These are phyloP conservation scores for Colletotrichum chrysophilum DNA, from an alignment of 2,329 filamentous ascomycete genomes.

Conservation along the genomic window DNA sequence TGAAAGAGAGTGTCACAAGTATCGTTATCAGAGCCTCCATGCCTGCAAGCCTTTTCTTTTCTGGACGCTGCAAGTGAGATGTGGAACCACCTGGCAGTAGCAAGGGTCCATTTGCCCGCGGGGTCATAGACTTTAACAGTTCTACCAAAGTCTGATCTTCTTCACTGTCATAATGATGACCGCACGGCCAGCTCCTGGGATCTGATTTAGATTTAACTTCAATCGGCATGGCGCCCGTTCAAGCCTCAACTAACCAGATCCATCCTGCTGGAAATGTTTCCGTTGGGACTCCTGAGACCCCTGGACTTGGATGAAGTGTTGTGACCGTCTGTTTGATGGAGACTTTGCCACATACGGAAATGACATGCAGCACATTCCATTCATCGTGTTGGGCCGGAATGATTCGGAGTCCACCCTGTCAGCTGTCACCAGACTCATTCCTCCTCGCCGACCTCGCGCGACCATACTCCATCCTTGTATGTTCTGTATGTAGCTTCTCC, in stretches of 20 bases:
- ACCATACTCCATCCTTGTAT: accelerated
- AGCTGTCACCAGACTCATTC: neutral
- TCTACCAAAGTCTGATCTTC: neutral
- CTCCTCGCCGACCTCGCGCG: neutral
- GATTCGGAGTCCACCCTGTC: neutral
- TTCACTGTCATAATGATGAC: neutral
- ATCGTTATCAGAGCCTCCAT: neutral
- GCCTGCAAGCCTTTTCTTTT: neutral
- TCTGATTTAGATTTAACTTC: neutral
- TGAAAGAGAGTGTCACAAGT: too few relatives aligned
- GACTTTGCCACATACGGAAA: neutral
- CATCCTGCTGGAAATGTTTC: neutral
- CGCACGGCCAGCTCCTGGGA: neutral
- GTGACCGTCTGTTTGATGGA: neutral
- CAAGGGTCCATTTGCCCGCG: neutral
- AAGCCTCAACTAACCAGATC: neutral
- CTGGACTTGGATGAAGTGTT: neutral
- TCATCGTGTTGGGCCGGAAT: neutral
- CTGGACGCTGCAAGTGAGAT: neutral
- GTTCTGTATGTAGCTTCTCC: neutral
- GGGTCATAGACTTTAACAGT: accelerated
- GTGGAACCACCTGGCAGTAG: neutral
- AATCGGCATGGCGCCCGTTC: neutral
- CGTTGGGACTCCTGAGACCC: neutral
- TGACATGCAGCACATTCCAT: neutral